Evolutionary conservation across 495 filamentous ascomycete genomes (phyloP).

Genomic region (Talaromyces borbonicus): DNA sequence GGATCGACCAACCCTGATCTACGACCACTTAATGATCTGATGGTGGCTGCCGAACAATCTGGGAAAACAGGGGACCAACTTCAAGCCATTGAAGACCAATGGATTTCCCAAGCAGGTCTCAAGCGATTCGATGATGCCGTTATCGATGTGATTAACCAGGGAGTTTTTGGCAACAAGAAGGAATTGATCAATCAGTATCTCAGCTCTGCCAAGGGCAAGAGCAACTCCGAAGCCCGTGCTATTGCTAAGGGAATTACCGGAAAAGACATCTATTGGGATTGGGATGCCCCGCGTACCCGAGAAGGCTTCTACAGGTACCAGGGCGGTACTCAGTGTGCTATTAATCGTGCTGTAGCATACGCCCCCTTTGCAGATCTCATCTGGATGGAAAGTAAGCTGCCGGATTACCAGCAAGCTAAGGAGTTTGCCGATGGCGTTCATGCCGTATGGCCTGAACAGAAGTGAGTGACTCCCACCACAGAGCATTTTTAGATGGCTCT

Average conservation of each 20-base stretch:
- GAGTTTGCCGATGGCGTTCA: constrained; percentile 94
- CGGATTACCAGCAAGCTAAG: constrained; percentile 84
- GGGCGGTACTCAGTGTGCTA: constrained; percentile 83
- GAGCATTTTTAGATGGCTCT: neutral
- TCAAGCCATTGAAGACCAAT: constrained; percentile 86
- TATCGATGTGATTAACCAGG: constrained; percentile 64
- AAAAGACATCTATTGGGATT: constrained; percentile 79
- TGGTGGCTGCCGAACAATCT: constrained; percentile 71
- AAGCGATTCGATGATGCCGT: constrained; percentile 91
- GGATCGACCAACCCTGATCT: constrained; percentile 79
- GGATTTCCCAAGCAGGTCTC: constrained; percentile 71
- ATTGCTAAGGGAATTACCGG: constrained; percentile 78
- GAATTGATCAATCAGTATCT: constrained; percentile 56
- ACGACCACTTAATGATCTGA: constrained; percentile 80
- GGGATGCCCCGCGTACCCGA: constrained; percentile 81
- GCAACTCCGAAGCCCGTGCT: constrained; percentile 69
- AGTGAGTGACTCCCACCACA: constrained; percentile 45
- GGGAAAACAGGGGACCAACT: constrained; percentile 76
- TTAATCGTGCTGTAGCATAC: constrained; percentile 86
- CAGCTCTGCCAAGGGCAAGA: constrained; percentile 63
- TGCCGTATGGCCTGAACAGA: constrained; percentile 90
- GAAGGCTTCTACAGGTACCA: constrained; percentile 91
- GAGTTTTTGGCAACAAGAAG: constrained; percentile 55
- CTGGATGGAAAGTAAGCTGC: constrained; percentile 99
- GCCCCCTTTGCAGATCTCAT: constrained; percentile 91